A percentile compares a stretch with the other conserved stretches of the same genome.
Evolutionary conservation across 352 stramenopile genomes (phyloP).

Genomic region (Thalassiosira allenii): DNA sequence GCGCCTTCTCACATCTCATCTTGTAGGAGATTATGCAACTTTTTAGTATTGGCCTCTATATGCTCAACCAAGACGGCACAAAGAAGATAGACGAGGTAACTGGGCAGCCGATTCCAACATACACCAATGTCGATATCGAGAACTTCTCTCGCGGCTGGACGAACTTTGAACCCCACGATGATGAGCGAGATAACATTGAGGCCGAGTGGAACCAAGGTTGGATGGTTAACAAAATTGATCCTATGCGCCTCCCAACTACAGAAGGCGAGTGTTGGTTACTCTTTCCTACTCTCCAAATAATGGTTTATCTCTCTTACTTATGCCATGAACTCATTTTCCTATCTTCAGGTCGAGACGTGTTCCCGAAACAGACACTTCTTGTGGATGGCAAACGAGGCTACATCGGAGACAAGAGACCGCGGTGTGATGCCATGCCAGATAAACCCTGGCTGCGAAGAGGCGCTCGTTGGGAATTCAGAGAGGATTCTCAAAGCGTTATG

Average conservation of each 20-base stretch:
- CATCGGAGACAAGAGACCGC: slow-evolving; percentile 66
- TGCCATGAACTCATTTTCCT: too few species aligned
- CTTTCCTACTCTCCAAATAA: too few species aligned
- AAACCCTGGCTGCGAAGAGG: slow-evolving; percentile 55
- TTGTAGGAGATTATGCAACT: slow-evolving; percentile 70
- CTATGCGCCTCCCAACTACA: not conserved
- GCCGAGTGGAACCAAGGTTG: slow-evolving; percentile 52
- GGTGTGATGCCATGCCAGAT: slow-evolving; percentile 60
- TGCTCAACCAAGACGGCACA: slow-evolving; percentile 73
- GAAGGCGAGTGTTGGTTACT: slow-evolving; percentile 13
- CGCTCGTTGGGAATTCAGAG: slow-evolving; percentile 53
- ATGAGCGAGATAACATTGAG: slow-evolving; percentile 1
- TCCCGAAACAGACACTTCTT: slow-evolving; percentile 51
- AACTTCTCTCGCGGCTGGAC: slow-evolving; percentile 30
- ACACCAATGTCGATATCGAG: slow-evolving; percentile 24
- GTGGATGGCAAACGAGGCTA: slow-evolving; percentile 62
- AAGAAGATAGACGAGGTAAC: slow-evolving; percentile 21
- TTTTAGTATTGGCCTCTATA: slow-evolving; percentile 73
- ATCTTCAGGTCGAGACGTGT: too few species aligned
- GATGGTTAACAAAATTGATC: slow-evolving; percentile 57
- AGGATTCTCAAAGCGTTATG: slow-evolving; percentile 34
- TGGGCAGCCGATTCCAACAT: slow-evolving; percentile 38
- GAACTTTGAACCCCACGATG: slow-evolving; percentile 29
- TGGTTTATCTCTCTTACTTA: too few species aligned
- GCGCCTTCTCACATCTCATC: not conserved